Conservation (phyloP, 345 rosid genomes). For the Gossypium stocksii region DNA sequence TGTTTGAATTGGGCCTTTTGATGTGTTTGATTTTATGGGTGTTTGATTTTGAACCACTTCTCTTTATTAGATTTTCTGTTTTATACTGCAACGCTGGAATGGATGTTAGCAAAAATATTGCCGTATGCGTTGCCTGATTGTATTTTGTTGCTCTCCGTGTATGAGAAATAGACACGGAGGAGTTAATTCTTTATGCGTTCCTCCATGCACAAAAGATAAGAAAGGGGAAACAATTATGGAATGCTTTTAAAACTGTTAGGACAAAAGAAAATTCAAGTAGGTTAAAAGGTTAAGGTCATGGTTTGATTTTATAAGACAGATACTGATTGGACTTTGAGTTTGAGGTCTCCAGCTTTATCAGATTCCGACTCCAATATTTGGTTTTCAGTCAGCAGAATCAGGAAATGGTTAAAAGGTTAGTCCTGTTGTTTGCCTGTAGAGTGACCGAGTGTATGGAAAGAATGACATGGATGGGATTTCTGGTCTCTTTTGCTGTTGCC, state of each 20-base stretch:
- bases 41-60: not conserved
- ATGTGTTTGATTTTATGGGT: conserved; percentile 1
- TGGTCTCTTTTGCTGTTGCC: conserved; percentile 19
- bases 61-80: no score
- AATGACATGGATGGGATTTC: conserved; percentile 9
- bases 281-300: not conserved
- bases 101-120: not conserved
- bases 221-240: no score
- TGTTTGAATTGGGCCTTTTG: not conserved
- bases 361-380: not conserved
- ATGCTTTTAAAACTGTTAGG: not conserved
- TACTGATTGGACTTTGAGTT: conserved; percentile 1
- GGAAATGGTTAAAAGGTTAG: conserved; percentile 58
- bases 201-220: no score
- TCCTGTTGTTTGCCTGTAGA: not conserved
- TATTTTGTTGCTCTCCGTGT: not conserved
- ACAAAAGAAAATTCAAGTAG: not conserved
- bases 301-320: not conserved
- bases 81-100: no score
- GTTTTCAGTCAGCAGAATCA: not conserved
- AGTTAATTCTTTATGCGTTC: not conserved
- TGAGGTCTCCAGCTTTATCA: not conserved
- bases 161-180: not conserved
- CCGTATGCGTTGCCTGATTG: not conserved
- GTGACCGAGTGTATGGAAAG: not conserved